These are phyloP conservation scores for Falciphora oryzae DNA, from an alignment of 2,329 filamentous ascomycete genomes.

Conservation along the genomic window DNA sequence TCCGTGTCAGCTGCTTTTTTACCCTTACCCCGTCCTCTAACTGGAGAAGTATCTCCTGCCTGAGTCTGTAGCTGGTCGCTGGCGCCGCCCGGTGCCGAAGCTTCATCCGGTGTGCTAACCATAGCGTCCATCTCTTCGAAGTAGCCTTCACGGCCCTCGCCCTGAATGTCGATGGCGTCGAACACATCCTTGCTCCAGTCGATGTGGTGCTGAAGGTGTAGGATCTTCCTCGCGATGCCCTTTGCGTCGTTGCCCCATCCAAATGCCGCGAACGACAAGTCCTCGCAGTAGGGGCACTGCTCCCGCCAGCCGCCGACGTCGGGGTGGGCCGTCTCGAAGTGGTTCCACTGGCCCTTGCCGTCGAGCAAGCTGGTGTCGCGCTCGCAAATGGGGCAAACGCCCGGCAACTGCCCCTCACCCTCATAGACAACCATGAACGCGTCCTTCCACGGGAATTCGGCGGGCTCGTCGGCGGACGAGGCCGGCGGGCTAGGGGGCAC, in stretches of 20 bases:
- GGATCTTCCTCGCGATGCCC: neutral
- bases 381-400: neutral
- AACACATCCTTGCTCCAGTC: neutral
- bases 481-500: no score
- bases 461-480: neutral
- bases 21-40: neutral
- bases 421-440: neutral
- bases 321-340: conserved; percentile 3
- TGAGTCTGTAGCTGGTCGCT: neutral
- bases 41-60: neutral
- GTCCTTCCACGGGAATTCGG: neutral
- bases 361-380: neutral
- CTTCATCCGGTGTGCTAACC: no score
- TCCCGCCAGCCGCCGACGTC: neutral
- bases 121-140: no score
- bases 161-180: neutral
- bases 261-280: neutral
- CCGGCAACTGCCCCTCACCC: neutral
- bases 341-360: neutral
- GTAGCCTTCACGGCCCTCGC: neutral
- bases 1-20: neutral
- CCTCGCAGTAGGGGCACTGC: neutral
- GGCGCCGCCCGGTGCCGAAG: no score
- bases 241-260: neutral
- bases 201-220: neutral